Evolutionary conservation across 2,329 filamentous ascomycete genomes (phyloP), one percentile per base, ranked within the genome.

Genomic region (Microcyclosporella mali): DNA sequence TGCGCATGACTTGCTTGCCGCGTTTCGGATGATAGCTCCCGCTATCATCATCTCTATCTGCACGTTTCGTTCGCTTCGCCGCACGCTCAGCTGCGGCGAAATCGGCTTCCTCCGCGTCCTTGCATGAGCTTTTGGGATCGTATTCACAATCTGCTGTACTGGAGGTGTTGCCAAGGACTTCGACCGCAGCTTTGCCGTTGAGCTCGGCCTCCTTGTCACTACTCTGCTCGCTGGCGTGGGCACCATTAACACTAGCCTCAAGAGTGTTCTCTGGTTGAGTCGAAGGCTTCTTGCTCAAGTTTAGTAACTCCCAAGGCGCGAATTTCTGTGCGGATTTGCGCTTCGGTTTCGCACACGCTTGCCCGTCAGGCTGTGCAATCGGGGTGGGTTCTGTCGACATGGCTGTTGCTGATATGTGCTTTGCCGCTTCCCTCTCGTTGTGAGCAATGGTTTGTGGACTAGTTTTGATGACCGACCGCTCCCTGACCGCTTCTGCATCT

Each of bases 1-100:
- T 8, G 12, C 17, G 4, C 30, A 33, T 38, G 9, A 17, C 9
- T 15, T 34, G 33, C 30, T 41, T 41, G 10, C 27, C 16, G 6
- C 28, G 37, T 14, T 31, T 31, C n/a, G 37, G 37, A 19, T 39
- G 27, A 31, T 38, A 35, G 31, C 17, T 44, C 35, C 39, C 43
- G 12, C 32, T 40, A 33, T 41, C 40, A 8, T 43, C 37, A 19
- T 30, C 33, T 18, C 15, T 16, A 35, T 41, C 38, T 17, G 25
- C 40, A 12, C 38, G 36, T 16, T 32, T 36, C 25, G 37, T 28
- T 25, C 45, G 45, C 15, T 47, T 47, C 11, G 40, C 19, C 7
- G 39, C 40, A 17, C 37, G 40, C 41, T 43, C 34, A 14, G 36
- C 40, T 27, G 40, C 45, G 14, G 31, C 36, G 15, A 40, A 17